Evolutionary conservation across 2,329 filamentous ascomycete genomes (phyloP).

Genomic region (Penicillium sp.): DNA sequence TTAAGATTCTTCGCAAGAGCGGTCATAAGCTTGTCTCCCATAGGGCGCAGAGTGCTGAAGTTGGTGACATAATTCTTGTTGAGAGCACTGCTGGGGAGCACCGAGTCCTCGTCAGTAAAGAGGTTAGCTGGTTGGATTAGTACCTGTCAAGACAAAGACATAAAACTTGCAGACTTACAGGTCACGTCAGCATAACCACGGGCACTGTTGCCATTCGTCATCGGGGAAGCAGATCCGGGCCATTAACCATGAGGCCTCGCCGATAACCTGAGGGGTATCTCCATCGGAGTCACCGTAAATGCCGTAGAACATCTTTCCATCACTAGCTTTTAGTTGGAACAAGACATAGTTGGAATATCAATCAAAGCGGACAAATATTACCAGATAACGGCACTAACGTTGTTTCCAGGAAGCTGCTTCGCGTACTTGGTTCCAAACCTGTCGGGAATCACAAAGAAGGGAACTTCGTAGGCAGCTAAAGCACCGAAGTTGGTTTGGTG

Average conservation of each 20-base stretch:
- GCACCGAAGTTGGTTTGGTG: constrained; percentile 29
- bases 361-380: too few relatives aligned
- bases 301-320: constrained; percentile 35
- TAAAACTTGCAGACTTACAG: constrained; percentile 16
- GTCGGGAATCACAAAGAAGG: constrained; percentile 32
- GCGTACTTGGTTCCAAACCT: constrained; percentile 22
- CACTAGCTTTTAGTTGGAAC: constrained; percentile 8
- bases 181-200: constrained; percentile 30
- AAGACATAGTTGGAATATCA: too few relatives aligned
- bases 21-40: constrained; percentile 28
- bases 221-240: constrained; percentile 33
- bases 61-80: constrained; percentile 23
- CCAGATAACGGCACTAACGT: constrained; percentile 32
- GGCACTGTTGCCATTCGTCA: constrained; percentile 27
- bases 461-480: constrained; percentile 32
- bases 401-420: constrained; percentile 25
- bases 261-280: constrained; percentile 29
- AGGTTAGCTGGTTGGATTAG: constrained; percentile 25
- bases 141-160: neutral
- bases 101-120: constrained; percentile 27
- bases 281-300: constrained; percentile 33
- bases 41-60: constrained; percentile 21
- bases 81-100: constrained; percentile 25
- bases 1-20: constrained; percentile 22
- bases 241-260: constrained; percentile 36